These are phyloP conservation scores for Epithele typhae DNA, from an alignment of 768 basidiomycete species.

Conservation along the genomic window DNA sequence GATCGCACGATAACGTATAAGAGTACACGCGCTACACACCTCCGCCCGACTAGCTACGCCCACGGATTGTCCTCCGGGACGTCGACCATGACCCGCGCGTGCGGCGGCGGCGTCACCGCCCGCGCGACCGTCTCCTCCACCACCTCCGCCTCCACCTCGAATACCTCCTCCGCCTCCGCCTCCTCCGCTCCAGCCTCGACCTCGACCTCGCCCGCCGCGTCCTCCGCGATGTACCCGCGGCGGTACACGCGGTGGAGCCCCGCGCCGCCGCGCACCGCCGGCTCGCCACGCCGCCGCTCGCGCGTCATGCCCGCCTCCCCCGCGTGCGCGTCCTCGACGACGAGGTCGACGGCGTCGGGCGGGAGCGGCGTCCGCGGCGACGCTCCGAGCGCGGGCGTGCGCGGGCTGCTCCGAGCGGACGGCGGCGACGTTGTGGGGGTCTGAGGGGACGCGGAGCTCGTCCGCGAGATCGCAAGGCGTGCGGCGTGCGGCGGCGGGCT, in stretches of 20 bases:
- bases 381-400: slow-evolving; percentile 12
- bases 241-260: slow-evolving; percentile 51
- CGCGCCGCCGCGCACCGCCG: slow-evolving; percentile 33
- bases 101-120: slow-evolving; percentile 42
- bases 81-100: slow-evolving; percentile 34
- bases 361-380: slow-evolving; percentile 31
- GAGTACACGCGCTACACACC: too few relatives aligned
- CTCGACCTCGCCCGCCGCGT: slow-evolving; percentile 38
- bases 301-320: slow-evolving; percentile 47
- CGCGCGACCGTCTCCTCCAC: slow-evolving; percentile 19
- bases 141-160: slow-evolving; percentile 23
- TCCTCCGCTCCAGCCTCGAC: slow-evolving; percentile 35
- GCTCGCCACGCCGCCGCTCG: slow-evolving; percentile 61
- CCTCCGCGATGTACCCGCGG: slow-evolving; percentile 40
- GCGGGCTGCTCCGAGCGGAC: slow-evolving; percentile 16
- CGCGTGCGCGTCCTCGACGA: slow-evolving; percentile 65
- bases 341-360: slow-evolving; percentile 84
- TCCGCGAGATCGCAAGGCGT: slow-evolving; percentile 5
- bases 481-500: slow-evolving; percentile 12
- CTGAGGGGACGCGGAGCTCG: slow-evolving; percentile 8
- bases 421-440: slow-evolving; percentile 9
- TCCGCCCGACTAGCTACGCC: too few relatives aligned
- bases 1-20: too few relatives aligned
- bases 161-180: slow-evolving; percentile 34
- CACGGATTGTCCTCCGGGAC: slow-evolving; percentile 51